Conservation (phyloP, 305 asterid species). For the Ajuga reptans region DNA sequence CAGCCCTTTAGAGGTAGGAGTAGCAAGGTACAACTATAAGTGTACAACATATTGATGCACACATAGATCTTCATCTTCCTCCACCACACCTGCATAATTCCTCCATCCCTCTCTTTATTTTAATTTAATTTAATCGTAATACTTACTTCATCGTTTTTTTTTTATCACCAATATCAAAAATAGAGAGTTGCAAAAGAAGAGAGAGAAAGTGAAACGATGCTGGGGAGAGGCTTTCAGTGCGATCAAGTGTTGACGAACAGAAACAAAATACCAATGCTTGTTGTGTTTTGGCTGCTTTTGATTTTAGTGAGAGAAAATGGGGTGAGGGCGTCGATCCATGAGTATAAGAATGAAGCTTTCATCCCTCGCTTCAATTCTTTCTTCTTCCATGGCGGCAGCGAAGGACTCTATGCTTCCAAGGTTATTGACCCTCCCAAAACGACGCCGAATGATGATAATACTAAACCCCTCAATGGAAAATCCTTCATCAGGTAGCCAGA, state of each 20-base stretch:
- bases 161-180: not conserved
- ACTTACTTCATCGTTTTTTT: not conserved
- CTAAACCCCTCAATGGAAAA: conserved; percentile 71
- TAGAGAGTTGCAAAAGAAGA: not conserved
- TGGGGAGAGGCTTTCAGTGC: conserved; percentile 25
- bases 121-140: not conserved
- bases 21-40: not conserved
- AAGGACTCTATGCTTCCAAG: conserved; percentile 88
- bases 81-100: conserved; percentile 10
- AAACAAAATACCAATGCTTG: conserved; percentile 10
- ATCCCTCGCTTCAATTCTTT: conserved; percentile 78
- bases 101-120: not conserved
- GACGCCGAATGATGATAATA: conserved; percentile 38
- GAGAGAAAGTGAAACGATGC: conserved; percentile 24
- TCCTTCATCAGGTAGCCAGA: conserved; percentile 70
- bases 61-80: conserved; percentile 25
- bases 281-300: conserved; percentile 28
- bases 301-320: conserved; percentile 28
- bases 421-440: conserved; percentile 35
- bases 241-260: conserved; percentile 19
- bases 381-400: conserved; percentile 85
- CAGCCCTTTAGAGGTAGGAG: not conserved
- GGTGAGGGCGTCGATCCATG: conserved; percentile 88
- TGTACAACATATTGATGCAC: not conserved
- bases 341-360: conserved; percentile 70